Conservation (phyloP, 2,329 filamentous ascomycete species). For the Berkeleyomyces rouxiae region DNA sequence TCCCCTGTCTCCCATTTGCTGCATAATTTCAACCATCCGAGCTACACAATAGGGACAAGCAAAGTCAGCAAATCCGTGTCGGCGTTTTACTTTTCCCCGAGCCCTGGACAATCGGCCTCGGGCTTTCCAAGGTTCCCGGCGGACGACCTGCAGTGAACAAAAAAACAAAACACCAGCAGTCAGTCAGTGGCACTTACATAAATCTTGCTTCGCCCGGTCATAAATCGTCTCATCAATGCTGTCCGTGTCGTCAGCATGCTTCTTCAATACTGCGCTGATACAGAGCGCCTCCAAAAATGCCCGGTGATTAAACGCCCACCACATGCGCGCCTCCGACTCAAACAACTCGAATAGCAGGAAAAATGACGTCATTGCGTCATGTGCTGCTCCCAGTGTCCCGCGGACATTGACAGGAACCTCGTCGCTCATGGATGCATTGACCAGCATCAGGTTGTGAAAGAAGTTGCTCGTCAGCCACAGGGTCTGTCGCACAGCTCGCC, state of each 20-base stretch:
- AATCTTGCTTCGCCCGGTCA: slow-evolving; percentile 41
- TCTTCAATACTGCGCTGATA: slow-evolving; percentile 43
- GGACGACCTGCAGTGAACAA: neutral
- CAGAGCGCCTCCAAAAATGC: slow-evolving; percentile 62
- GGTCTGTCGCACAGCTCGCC: slow-evolving; percentile 54
- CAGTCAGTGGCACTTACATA: slow-evolving; percentile 30
- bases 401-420: slow-evolving; percentile 49
- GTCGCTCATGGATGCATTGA: slow-evolving; percentile 53
- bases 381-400: slow-evolving; percentile 56
- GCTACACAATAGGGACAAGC: slow-evolving; percentile 22
- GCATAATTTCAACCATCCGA: slow-evolving; percentile 48
- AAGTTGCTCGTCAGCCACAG: slow-evolving; percentile 69
- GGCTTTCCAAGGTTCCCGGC: neutral
- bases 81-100: neutral
- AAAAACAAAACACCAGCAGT: neutral
- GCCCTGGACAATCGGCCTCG: neutral
- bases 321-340: slow-evolving; percentile 55
- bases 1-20: slow-evolving; percentile 34
- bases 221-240: slow-evolving; percentile 35
- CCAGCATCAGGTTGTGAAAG: slow-evolving; percentile 66
- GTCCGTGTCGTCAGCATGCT: slow-evolving; percentile 30
- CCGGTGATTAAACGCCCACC: slow-evolving; percentile 74
- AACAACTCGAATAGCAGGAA: slow-evolving; percentile 55
- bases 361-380: slow-evolving; percentile 57
- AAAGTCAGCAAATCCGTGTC: neutral